These are phyloP conservation scores for Scheffersomyces lignosus DNA, from an alignment of 805 yeast species.

Conservation along the genomic window DNA sequence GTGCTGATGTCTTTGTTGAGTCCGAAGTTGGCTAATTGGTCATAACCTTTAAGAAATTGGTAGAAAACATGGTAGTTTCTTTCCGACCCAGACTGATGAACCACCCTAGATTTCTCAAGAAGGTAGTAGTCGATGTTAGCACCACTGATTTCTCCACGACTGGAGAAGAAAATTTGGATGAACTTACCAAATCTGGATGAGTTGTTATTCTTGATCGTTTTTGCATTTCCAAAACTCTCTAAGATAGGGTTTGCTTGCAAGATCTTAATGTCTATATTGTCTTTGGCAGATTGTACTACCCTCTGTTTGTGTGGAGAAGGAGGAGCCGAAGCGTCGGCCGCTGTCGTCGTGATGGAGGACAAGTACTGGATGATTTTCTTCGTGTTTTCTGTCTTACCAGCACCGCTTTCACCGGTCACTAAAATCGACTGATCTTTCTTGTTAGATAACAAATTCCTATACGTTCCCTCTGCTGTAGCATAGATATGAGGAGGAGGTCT, in stretches of 20 bases:
- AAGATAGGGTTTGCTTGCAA: constrained; percentile 92
- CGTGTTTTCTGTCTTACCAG: constrained; percentile 98
- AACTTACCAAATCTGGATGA: constrained; percentile 97
- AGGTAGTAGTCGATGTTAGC: constrained; percentile 95
- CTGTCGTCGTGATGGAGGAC: constrained; percentile 63
- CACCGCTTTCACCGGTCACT: constrained; percentile 99
- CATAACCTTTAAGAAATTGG: constrained; percentile 73
- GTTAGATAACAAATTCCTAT: constrained; percentile 66
- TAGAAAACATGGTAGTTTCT: constrained; percentile 94
- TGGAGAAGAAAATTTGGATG: constrained; percentile 76
- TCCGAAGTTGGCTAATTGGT: constrained; percentile 47
- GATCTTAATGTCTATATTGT: constrained; percentile 77
- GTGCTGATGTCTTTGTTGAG: constrained; percentile 37
- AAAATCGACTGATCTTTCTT: constrained; percentile 82
- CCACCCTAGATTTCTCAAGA: constrained; percentile 90
- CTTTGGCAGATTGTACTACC: constrained; percentile 8
- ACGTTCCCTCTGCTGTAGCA: constrained; percentile 86
- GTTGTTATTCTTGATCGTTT: constrained; percentile 89
- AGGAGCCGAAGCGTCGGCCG: constrained; percentile 2
- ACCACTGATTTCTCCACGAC: constrained; percentile 67
- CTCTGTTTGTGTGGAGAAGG: constrained; percentile 2
- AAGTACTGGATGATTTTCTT: constrained; percentile 91
- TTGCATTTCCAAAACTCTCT: constrained; percentile 97
- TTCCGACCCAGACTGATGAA: constrained; percentile 70
- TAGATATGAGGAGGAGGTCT: constrained; percentile 80